Evolutionary conservation across 164 flowering plant species (phyloP), one percentile per base, ranked within the genome.

Genomic region (Vitis amurensis): DNA sequence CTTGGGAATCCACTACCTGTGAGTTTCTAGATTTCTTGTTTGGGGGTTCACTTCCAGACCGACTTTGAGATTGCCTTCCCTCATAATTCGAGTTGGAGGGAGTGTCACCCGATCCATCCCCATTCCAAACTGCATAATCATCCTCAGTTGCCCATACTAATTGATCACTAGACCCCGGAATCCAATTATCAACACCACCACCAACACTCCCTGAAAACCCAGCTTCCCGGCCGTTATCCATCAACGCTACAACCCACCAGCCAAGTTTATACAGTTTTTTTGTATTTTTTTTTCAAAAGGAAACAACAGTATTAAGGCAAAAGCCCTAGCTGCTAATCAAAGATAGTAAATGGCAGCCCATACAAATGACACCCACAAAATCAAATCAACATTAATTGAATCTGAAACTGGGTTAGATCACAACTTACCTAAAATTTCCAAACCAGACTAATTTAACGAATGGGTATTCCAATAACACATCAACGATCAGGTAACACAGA

Each of bases 71-170:
- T 14, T 74, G 82, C 44, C 83, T 75, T 15, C 78, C 84, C 57
- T 87, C 90, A 52, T 76, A 79, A 73, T 70, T 86, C 23, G 87
- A 82, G 61, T 78, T 83, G 0, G 86, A 79, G 8, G 72, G 68
- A 23, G 80, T 67, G 15, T 88, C 93, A 49, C 14, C 51, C 9
- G 73, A 62, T 6, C 76, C 62, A 14, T 84, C 91, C 1, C 78
- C 78, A 72, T 84, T 87, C 95, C 97, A 94, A 59, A 63, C 82
- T 19, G 83, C 74, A 74, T 95, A 95, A 44, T 95, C 99, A 47
- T 95, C 99, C 68, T 95, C 99, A n/a, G 97, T 91, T 2, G 98
- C 96, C 99, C 99, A 95, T 76, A 89, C 81, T 16, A 81, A 85
- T 12, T 84, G 91, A 63, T 89, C 94, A 5, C 16, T 14, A 3